Base-by-base conservation (phyloP, 2,329 filamentous ascomycete genomes). In the Knoxdaviesia capensis region DNA sequence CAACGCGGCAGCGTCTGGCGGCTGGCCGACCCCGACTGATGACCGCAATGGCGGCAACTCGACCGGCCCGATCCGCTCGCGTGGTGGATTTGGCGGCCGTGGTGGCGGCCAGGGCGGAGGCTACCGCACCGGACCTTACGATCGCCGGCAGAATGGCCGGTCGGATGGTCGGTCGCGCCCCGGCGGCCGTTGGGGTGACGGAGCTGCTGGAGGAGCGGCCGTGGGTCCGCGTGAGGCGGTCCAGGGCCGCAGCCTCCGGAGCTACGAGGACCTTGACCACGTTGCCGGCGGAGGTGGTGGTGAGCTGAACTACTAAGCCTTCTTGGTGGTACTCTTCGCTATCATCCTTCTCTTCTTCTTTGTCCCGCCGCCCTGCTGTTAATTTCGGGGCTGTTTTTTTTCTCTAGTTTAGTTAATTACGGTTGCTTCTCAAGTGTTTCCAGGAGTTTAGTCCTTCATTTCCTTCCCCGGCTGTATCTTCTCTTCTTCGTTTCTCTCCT, bases 201-300 rank as follows among this genome's bases (percentile, higher is more conserved):
- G 79, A 30, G 66, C 66, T 3, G 81, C 83, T 40, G 80, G 81
- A 35, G 80, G 73, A 29, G 76, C 80, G 33, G 77, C 80, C 3
- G 79, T 87, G 46, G 87, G 86, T 0, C 88, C 90, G 20, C 74
- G 83, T 20, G 87, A 96, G 59, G 88, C 90, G 7, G 86, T 93
- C 1, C 84, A 92, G 50, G 90, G 90, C 5, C 75, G 90, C 44
- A 94, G 83, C 46, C 63, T 98, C 49, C 94, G 93, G 69, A 94
- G 85, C 58, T 98, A 98, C 56, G 92, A 98, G 59, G 90, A 98
- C 56, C 66, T 98, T 29, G 90, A 98, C 62, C 88, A 92, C 38
- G 79, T 80, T 44, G 76, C 76, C 34, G 74, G 77, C 9, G 68
- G 72, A 34, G 83, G 79, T 36, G 76, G 79, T 36, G 81, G 83